Evolutionary conservation across 2,329 filamentous ascomycete species (phyloP).

Genomic region (Lachnellula subtilissima): DNA sequence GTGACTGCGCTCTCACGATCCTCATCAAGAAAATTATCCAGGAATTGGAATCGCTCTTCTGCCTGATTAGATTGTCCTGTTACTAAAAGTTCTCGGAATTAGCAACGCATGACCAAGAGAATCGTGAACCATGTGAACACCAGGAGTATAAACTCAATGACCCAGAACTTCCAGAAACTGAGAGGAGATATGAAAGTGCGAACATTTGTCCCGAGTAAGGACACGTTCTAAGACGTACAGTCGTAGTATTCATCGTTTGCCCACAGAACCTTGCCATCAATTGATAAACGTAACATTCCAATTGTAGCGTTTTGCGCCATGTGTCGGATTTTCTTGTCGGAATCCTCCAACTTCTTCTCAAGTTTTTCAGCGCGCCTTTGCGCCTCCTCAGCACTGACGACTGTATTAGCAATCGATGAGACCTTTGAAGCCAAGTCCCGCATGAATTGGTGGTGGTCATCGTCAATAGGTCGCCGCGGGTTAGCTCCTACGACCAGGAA

Average conservation of each 20-base stretch:
- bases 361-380: slow-evolving; percentile 16
- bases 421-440: slow-evolving; percentile 21
- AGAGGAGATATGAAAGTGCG: too few relatives aligned
- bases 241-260: neutral
- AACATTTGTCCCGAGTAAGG: too few relatives aligned
- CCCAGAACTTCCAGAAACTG: too few relatives aligned
- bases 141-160: too few relatives aligned
- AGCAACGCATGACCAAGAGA: too few relatives aligned
- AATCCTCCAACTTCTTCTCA: slow-evolving; percentile 18
- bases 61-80: neutral
- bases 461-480: slow-evolving; percentile 24
- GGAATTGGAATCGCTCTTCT: slow-evolving; percentile 9
- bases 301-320: slow-evolving; percentile 29
- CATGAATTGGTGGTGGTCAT: slow-evolving; percentile 24
- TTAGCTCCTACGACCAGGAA: slow-evolving; percentile 26
- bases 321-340: slow-evolving; percentile 21
- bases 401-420: slow-evolving; percentile 19
- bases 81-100: neutral
- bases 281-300: slow-evolving; percentile 25
- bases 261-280: neutral
- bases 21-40: slow-evolving; percentile 22
- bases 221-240: too few relatives aligned
- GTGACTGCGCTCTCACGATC: slow-evolving; percentile 15
- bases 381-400: slow-evolving; percentile 21
- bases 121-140: too few relatives aligned